Percentiles rank a stretch among this genome's conserved stretches.
Conservation (phyloP, 495 filamentous ascomycete genomes). For the Podospora pseudoanserina region DNA sequence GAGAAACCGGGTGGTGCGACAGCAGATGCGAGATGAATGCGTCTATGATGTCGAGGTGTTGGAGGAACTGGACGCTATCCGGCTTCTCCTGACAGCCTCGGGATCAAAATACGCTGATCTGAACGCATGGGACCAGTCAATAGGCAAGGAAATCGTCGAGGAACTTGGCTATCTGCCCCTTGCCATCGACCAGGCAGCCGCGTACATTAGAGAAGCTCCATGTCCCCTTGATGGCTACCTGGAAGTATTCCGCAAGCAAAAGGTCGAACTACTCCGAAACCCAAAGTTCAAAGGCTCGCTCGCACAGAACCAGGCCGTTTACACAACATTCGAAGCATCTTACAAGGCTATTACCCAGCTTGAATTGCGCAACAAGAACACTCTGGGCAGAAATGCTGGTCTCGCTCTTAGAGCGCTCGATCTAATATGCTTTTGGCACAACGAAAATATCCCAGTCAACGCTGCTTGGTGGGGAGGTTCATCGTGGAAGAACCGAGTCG, state of each 20-base stretch:
- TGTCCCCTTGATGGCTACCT: constrained; percentile 11
- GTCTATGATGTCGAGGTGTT: neutral
- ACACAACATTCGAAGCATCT: constrained; percentile 11
- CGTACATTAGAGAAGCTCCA: constrained; percentile 7
- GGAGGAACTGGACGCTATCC: neutral
- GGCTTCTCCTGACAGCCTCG: neutral
- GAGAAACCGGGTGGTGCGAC: neutral
- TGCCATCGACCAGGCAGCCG: constrained; percentile 24
- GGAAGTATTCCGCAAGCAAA: constrained; percentile 1
- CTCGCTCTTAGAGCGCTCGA: neutral
- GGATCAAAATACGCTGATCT: neutral
- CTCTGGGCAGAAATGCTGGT: neutral
- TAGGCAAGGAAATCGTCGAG: neutral
- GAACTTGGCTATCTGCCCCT: constrained; percentile 23
- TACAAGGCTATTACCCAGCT: neutral
- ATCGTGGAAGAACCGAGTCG: neutral
- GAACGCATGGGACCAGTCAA: neutral
- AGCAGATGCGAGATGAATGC: neutral
- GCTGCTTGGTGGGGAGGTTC: neutral
- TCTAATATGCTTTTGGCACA: neutral
- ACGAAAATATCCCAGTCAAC: neutral
- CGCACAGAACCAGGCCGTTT: constrained; percentile 11
- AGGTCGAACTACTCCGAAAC: constrained; percentile 2
- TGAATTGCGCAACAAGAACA: neutral
- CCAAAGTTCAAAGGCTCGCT: constrained; percentile 1